Conservation (phyloP, 2,329 filamentous ascomycete species). For the Blastomyces emzantsi region DNA sequence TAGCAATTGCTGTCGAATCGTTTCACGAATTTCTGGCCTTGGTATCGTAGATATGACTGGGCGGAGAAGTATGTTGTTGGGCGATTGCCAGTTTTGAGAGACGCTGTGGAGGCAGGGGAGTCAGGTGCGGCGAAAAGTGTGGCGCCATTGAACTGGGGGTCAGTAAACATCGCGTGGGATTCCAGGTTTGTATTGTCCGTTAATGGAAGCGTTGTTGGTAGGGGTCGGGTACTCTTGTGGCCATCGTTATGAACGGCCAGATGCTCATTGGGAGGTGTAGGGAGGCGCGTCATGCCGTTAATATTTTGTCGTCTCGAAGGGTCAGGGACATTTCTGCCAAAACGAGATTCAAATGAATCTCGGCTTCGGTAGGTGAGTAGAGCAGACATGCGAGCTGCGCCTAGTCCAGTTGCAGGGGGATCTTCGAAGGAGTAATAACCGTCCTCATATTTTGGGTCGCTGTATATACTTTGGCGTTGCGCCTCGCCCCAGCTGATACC, state of each 20-base stretch:
- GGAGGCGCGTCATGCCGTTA: slow-evolving; percentile 52
- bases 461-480: slow-evolving; percentile 67
- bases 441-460: slow-evolving; percentile 95
- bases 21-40: slow-evolving; percentile 92
- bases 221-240: slow-evolving; percentile 52
- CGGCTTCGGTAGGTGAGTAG: slow-evolving; percentile 92
- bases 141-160: slow-evolving; percentile 65
- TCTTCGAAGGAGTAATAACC: slow-evolving; percentile 88
- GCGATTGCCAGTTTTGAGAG: slow-evolving; percentile 22
- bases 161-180: slow-evolving; percentile 38
- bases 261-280: slow-evolving; percentile 59
- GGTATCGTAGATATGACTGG: slow-evolving; percentile 94
- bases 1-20: slow-evolving; percentile 98
- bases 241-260: slow-evolving; percentile 79
- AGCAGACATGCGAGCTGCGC: slow-evolving; percentile 93
- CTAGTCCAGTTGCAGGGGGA: slow-evolving; percentile 75
- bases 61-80: slow-evolving; percentile 92
- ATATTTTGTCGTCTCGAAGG: slow-evolving; percentile 75
- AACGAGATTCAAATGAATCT: slow-evolving; percentile 92
- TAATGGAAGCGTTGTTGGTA: slow-evolving; percentile 18
- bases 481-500: slow-evolving; percentile 52
- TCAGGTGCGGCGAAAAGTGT: slow-evolving; percentile 42
- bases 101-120: slow-evolving; percentile 25
- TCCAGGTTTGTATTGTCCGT: slow-evolving; percentile 14
- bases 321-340: slow-evolving; percentile 87